Evolutionary conservation across 2,329 filamentous ascomycete genomes (phyloP).

Genomic region (Trichoderma atrobrunneum): DNA sequence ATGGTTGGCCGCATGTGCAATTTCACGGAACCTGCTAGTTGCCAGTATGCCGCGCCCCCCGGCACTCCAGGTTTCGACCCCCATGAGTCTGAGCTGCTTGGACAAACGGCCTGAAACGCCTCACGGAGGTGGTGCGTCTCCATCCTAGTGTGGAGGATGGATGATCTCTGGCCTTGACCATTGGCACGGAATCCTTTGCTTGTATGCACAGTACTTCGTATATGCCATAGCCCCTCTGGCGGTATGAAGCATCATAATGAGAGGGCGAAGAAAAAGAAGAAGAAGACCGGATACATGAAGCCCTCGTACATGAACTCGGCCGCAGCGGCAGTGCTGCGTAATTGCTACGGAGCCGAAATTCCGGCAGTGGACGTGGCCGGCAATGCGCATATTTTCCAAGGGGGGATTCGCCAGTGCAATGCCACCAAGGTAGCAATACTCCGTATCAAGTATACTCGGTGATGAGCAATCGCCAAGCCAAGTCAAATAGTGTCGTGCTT

Average conservation of each 20-base stretch:
- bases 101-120: slow-evolving; percentile 15
- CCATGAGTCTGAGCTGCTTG: slow-evolving; percentile 6
- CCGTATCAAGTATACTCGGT: background rate
- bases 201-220: background rate
- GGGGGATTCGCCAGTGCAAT: background rate
- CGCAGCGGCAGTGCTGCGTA: slow-evolving; percentile 6
- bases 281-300: background rate
- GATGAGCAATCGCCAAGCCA: slow-evolving; percentile 4
- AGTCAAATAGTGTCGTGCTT: background rate
- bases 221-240: background rate
- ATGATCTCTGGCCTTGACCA: background rate
- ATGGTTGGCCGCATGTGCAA: slow-evolving; percentile 9
- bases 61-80: slow-evolving; percentile 11
- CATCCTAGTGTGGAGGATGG: slow-evolving; percentile 7
- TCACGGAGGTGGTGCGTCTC: slow-evolving; percentile 10
- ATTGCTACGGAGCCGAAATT: slow-evolving; percentile 14
- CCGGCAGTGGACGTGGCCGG: slow-evolving; percentile 11
- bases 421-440: background rate
- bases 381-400: background rate
- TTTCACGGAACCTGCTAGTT: slow-evolving; percentile 2
- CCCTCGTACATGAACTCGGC: background rate
- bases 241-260: background rate
- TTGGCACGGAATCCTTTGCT: background rate
- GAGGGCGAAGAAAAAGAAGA: background rate
- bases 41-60: slow-evolving; percentile 9